These are phyloP conservation scores for Xylariomycetidae sp. DNA, from an alignment of 2,329 filamentous ascomycete species.

Conservation along the genomic window DNA sequence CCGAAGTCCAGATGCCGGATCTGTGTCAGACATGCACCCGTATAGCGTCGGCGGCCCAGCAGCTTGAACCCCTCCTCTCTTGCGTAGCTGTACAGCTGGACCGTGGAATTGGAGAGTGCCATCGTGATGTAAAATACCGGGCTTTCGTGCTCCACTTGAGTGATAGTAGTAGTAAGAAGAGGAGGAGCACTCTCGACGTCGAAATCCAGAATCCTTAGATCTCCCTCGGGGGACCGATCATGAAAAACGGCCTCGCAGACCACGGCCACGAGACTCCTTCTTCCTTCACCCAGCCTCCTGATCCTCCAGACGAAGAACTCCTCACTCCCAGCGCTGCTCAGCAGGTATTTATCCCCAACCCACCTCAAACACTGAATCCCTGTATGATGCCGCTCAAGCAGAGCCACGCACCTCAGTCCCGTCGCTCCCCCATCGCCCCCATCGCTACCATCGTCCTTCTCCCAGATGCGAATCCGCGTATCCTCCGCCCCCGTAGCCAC, in stretches of 20 bases:
- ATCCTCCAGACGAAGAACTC: constrained; percentile 86
- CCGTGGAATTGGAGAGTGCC: constrained; percentile 77
- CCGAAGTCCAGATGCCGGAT: constrained; percentile 36
- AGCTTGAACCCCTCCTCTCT: constrained; percentile 39
- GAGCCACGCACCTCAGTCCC: constrained; percentile 48
- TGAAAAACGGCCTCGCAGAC: constrained; percentile 52
- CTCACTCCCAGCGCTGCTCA: constrained; percentile 83
- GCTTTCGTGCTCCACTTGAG: constrained; percentile 7
- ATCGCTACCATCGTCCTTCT: constrained; percentile 26
- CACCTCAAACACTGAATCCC: constrained; percentile 80
- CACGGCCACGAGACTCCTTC: constrained; percentile 48
- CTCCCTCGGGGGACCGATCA: constrained; percentile 48
- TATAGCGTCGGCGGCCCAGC: constrained; percentile 55
- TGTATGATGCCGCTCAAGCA: constrained; percentile 72
- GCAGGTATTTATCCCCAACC: constrained; percentile 66
- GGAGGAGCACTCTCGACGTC: constrained; percentile 52
- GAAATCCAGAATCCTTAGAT: constrained; percentile 79
- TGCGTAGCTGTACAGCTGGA: constrained; percentile 57
- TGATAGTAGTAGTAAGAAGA: no score
- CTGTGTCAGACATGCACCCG: constrained; percentile 72
- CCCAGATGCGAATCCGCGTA: constrained; percentile 69
- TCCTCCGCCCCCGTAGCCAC: constrained; percentile 70
- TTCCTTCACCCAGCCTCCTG: constrained; percentile 44
- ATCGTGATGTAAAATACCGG: constrained; percentile 58
- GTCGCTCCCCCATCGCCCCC: constrained; percentile 11